Base-by-base conservation (phyloP, 345 rosid genomes). In the Isatis tinctoria region DNA sequence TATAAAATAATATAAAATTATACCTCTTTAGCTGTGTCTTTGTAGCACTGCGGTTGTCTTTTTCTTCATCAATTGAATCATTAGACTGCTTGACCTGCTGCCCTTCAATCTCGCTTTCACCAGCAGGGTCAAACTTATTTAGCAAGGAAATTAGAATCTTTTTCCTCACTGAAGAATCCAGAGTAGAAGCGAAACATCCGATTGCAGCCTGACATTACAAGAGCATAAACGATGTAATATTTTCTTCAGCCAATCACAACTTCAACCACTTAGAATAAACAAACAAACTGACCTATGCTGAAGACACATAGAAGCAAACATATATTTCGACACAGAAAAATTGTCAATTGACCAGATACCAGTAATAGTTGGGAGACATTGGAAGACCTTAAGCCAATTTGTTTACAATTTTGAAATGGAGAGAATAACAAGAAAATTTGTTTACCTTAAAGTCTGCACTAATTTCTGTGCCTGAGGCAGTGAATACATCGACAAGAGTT, bases 171-270 rank as follows among this genome's bases (percentile, higher is more conserved):
- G 96, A 90, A 69, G 92, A 87, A 80, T 90, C 90, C 12, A 84
- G 64, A 18, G 93, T 81, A 62, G 91, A 88, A 83, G 97, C 97
- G 81, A 92, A 74, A 87, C 90, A 90, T 74, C 87, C 85, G 64
- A 90, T 78, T 64, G 97, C 89, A 81, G 87, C 93, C 98, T 94
- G 88, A 65, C 70, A 76, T 76, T 64, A 79, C 64, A 49, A 65
- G 62, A 76, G 33, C 67, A 56, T 13, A 69, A 66, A 41, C 22
- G 4, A 70, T 45, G 32, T 72, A 9, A 51, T 27, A 16, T 51
- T 72, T 35, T 30, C 54, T n/a, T 60, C 44, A 26, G 65, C 52
- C 13, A 37, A 47, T 35, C 12, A 56, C 16, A 66, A 24, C 5
- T 49, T 67, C 7, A 44, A 58, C 13, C 20, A 8, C 47, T 64